Conservation (phyloP, 768 basidiomycete species). For the Trichaptum fuscoviolaceum region DNA sequence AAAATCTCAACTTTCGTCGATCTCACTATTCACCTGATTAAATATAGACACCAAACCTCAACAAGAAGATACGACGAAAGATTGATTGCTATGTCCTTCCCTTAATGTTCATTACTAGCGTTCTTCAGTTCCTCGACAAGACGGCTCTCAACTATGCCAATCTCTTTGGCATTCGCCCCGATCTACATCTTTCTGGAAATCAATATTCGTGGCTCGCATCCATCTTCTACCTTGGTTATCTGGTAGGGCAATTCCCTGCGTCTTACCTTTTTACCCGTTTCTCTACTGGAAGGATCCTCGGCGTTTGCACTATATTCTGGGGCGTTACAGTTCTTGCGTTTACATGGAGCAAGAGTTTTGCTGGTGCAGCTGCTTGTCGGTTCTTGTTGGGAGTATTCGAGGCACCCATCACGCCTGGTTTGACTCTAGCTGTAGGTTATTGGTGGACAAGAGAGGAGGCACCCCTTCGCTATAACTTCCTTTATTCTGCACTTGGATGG, state of each 20-base stretch:
- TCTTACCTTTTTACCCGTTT: constrained; percentile 34
- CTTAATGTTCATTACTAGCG: constrained; percentile 25
- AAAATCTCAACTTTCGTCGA: not conserved
- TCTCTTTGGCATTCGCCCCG: constrained; percentile 28
- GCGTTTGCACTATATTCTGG: not conserved
- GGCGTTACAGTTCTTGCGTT: not conserved
- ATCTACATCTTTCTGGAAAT: constrained; percentile 25
- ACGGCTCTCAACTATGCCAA: constrained; percentile 29
- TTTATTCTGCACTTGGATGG: constrained; percentile 6
- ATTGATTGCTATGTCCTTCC: constrained; percentile 26
- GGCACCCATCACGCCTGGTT: not conserved
- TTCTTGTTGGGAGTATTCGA: not conserved
- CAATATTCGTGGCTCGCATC: constrained; percentile 30
- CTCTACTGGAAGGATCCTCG: constrained; percentile 9
- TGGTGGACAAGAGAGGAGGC: constrained; percentile 2
- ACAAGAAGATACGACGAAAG: constrained; percentile 11
- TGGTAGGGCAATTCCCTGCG: constrained; percentile 37
- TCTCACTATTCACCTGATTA: not conserved
- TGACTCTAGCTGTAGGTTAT: not conserved
- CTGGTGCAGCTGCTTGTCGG: not conserved
- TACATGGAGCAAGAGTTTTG: not conserved
- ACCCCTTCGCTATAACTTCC: not conserved
- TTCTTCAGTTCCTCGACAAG: constrained; percentile 27
- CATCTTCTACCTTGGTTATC: constrained; percentile 37
- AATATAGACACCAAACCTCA: not conserved